phyloP scores from a whole-genome alignment of 257 asterid genomes.

The Penstemon newberryi region DNA sequence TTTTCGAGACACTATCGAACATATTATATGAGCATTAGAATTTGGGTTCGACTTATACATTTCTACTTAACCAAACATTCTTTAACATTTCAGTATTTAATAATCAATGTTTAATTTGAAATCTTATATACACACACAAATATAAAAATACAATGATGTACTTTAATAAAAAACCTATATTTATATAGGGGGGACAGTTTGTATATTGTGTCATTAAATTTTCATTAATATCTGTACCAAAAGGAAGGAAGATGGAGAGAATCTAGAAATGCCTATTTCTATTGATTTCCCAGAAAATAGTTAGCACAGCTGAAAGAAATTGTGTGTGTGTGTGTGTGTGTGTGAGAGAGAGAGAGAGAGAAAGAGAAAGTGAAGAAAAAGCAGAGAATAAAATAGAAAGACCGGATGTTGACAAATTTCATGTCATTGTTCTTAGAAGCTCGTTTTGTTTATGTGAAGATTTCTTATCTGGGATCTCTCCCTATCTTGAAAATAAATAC shows the following conservation, averaged over 20 bases:
- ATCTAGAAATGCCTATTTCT: constrained; percentile 65
- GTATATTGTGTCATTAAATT: constrained; percentile 27
- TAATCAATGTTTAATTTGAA: too few relatives aligned
- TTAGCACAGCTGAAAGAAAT: too few relatives aligned
- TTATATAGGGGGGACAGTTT: constrained; percentile 36
- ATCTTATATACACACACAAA: too few relatives aligned
- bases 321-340: too few relatives aligned
- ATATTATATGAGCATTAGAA: too few relatives aligned
- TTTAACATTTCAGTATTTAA: too few relatives aligned
- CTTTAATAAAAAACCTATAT: too few relatives aligned
- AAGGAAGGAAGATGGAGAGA: constrained; percentile 60
- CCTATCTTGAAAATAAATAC: constrained; percentile 27
- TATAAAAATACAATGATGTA: too few relatives aligned
- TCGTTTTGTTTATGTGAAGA: constrained; percentile 69
- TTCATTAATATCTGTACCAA: constrained; percentile 56
- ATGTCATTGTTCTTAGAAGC: constrained; percentile 88
- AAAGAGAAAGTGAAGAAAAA: constrained; percentile 51
- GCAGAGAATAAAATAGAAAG: constrained; percentile 41
- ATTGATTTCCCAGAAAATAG: constrained; percentile 52
- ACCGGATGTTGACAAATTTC: constrained; percentile 97
- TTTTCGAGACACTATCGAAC: too few relatives aligned
- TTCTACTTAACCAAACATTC: too few relatives aligned
- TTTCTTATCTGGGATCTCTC: constrained; percentile 94
- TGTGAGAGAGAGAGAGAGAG: constrained; percentile 41
- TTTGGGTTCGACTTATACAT: too few relatives aligned